These are phyloP conservation scores for Solidago caesia DNA, from an alignment of 129 eudicot species.

Conservation along the genomic window DNA sequence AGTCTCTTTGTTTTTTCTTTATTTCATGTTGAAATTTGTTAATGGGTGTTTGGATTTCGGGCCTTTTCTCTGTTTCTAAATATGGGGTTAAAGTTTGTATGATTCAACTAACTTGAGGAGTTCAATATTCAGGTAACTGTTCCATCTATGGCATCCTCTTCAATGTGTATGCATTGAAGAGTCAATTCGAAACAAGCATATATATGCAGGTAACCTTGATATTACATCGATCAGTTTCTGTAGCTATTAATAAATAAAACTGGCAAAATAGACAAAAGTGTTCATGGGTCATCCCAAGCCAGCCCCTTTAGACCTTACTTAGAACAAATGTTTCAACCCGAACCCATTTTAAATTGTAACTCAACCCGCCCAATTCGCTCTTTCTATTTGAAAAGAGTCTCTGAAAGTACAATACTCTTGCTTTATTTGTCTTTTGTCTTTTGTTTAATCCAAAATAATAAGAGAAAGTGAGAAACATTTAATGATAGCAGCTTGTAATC, in stretches of 20 bases:
- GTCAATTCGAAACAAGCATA: constrained; percentile 98
- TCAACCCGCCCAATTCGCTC: not conserved
- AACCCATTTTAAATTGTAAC: not conserved
- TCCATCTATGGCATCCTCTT: constrained; percentile 96
- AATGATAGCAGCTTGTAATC: not conserved
- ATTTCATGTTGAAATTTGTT: too few relatives aligned
- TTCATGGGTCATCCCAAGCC: not conserved
- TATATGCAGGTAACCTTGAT: constrained; percentile 72
- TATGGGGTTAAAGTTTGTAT: constrained; percentile 3
- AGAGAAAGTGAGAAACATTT: not conserved
- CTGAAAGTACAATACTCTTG: constrained; percentile 6
- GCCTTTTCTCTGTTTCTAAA: too few relatives aligned
- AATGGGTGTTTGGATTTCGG: too few relatives aligned
- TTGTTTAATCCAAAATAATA: not conserved
- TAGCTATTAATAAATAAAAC: not conserved
- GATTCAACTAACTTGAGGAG: constrained; percentile 25
- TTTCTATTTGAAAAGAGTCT: not conserved
- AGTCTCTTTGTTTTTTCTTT: too few relatives aligned
- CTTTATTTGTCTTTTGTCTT: not conserved
- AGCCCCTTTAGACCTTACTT: not conserved
- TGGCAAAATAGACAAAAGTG: not conserved
- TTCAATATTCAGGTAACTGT: constrained; percentile 78
- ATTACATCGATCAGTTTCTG: too few relatives aligned
- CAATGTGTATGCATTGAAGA: constrained; percentile 98
- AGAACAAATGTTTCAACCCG: not conserved